phyloP scores from a whole-genome alignment of 805 yeast species.

The Sungouiozyma ichnusensis region DNA sequence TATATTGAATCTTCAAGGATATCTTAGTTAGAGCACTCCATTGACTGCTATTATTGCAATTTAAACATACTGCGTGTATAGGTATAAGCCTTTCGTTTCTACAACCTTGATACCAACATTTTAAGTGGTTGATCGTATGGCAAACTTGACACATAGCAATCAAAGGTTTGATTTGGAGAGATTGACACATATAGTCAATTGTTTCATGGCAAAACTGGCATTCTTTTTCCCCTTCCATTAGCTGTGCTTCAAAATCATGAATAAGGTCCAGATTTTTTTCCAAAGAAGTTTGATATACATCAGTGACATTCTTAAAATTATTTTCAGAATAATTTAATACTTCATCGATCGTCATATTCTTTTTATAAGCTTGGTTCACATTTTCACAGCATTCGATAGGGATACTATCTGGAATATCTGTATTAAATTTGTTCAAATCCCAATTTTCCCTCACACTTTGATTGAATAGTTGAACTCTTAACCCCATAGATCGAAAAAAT shows the following conservation, averaged over 20 bases:
- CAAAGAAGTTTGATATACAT: constrained; percentile 15
- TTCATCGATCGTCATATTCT: constrained; percentile 8
- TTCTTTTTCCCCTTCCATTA: constrained; percentile 15
- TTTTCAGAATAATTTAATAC: constrained; percentile 9
- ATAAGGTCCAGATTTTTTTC: constrained; percentile 8
- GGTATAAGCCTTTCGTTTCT: constrained; percentile 18
- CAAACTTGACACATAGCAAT: constrained; percentile 32
- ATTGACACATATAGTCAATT: constrained; percentile 30
- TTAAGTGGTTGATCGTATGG: constrained; percentile 28
- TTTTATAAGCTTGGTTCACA: constrained; percentile 5
- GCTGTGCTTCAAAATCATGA: constrained; percentile 10
- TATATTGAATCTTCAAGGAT: constrained; percentile 14
- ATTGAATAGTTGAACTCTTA: constrained; percentile 39
- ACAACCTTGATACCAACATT: constrained; percentile 28
- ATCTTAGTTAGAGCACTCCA: constrained; percentile 25
- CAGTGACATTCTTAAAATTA: constrained; percentile 21
- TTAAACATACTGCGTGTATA: constrained; percentile 21
- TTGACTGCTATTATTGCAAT: constrained; percentile 15
- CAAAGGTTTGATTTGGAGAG: constrained; percentile 23
- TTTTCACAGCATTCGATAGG: constrained; percentile 1
- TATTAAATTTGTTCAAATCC: constrained; percentile 17
- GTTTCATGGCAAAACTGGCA: constrained; percentile 27
- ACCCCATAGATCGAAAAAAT: constrained; percentile 37
- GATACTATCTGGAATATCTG: not conserved
- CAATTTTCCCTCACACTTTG: constrained; percentile 16